Evolutionary conservation across 1,284 basidiomycete species (phyloP), one percentile per base, ranked within the genome.

Genomic region (Trametes versicolor): DNA sequence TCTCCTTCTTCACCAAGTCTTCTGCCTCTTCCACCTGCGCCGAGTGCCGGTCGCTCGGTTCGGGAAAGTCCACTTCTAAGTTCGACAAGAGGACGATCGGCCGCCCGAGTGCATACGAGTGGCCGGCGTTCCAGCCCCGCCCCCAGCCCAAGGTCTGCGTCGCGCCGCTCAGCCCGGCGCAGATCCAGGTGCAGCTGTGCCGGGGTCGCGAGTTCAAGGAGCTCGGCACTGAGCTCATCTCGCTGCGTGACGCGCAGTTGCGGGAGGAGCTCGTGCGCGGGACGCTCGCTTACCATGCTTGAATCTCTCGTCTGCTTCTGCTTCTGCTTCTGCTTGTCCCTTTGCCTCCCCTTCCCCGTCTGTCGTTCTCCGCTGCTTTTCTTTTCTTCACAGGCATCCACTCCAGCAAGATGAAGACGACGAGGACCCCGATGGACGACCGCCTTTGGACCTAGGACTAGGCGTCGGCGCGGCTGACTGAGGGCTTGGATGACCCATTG

Each of bases 201-300:
- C 6, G 9, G 21, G 45, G 45, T 27, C 25, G 43, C 3, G 21
- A 60, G 32, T 63, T 54, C 58, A 21, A 43, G 36, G 48, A 51
- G 25, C 21, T 66, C 21, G 32, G 21, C 4, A 47, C 23, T 15
- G 58, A 58, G 9, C 32, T 63, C 41, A 36, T 51, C 50, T 51
- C 32, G 50, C 50, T 51, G 10, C 29, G 27, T 12, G 50, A 51
- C 9, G 50, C 27, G 29, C 36, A 51, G 29, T 4, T 25, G 19
- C 29, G 50, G 32, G 50, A 36, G 10, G 50, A 55, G 52, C 37
- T 61, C 53, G 60, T 61, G 34, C 47, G 45, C 45, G 43, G 60
- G 49, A 50, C 53, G 60, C 48, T 61, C 2, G n/a, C 2, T 7
- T 10, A 51, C 29, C 50, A 36, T 15, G 29, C 29, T 36, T 51